Evolutionary conservation across 2,329 filamentous ascomycete genomes (phyloP).

Genomic region (Coniochaeta ligniaria): DNA sequence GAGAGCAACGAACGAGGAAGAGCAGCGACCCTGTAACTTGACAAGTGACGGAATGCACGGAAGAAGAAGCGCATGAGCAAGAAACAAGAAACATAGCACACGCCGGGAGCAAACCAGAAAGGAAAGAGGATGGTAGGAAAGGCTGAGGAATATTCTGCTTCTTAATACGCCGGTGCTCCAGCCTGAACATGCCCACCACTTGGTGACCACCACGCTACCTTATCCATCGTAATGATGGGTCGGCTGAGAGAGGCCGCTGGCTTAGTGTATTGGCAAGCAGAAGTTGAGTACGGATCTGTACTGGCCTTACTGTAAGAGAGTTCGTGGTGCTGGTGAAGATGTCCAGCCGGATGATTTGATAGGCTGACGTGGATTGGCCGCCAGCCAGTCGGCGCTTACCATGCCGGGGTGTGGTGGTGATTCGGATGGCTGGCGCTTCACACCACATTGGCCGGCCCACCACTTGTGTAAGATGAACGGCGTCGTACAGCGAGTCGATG

Average conservation of each 20-base stretch:
- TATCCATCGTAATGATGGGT: slow-evolving; percentile 1
- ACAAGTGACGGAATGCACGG: slow-evolving; percentile 7
- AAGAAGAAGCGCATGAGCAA: slow-evolving; percentile 4
- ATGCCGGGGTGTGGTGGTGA: slow-evolving; percentile 29
- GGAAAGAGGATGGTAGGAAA: neutral
- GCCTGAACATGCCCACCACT: slow-evolving; percentile 1
- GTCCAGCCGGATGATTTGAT: slow-evolving; percentile 28
- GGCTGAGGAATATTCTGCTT: slow-evolving; percentile 1
- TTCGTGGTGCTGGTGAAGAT: slow-evolving; percentile 20
- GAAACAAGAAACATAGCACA: slow-evolving; percentile 3
- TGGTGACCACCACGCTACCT: neutral
- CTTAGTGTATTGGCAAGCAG: neutral
- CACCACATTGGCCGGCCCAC: slow-evolving; percentile 30
- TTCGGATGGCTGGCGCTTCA: slow-evolving; percentile 36
- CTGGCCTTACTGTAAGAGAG: slow-evolving; percentile 18
- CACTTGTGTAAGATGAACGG: slow-evolving; percentile 33
- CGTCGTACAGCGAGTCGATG: slow-evolving; percentile 35
- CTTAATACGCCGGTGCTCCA: neutral
- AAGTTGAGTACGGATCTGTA: slow-evolving; percentile 2
- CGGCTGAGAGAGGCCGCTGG: slow-evolving; percentile 1
- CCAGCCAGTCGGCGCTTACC: slow-evolving; percentile 42
- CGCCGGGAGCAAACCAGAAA: slow-evolving; percentile 2
- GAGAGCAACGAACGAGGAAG: slow-evolving; percentile 14
- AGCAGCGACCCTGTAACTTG: slow-evolving; percentile 12
- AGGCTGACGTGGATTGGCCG: slow-evolving; percentile 28